Percentiles rank a stretch among this genome's conserved stretches.
Evolutionary conservation across 1,284 basidiomycete species (phyloP).

Genomic region (Tetrapyrgos nigripes): DNA sequence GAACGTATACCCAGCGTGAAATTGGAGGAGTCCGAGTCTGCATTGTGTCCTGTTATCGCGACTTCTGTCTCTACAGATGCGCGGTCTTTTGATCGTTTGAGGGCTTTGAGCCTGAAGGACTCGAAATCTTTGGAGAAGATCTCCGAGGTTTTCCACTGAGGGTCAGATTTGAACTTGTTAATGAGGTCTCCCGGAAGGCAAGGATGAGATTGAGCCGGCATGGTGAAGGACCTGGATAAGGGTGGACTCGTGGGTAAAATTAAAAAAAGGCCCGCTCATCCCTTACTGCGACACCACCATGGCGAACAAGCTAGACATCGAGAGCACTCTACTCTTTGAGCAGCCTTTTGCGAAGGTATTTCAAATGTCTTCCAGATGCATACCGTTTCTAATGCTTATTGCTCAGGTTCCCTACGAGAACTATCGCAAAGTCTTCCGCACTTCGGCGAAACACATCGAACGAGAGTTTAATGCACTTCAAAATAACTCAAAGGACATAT

Average conservation of each 20-base stretch:
- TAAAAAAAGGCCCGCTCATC: neutral
- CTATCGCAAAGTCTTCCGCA: conserved; percentile 83
- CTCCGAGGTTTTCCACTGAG: too few relatives aligned
- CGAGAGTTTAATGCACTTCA: conserved; percentile 74
- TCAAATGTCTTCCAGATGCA: conserved; percentile 8
- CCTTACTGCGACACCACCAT: too few relatives aligned
- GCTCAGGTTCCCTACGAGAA: conserved; percentile 85
- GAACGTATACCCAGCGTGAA: too few relatives aligned
- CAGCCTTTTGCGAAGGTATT: conserved; percentile 83
- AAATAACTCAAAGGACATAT: conserved; percentile 59
- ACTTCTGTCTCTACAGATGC: too few relatives aligned
- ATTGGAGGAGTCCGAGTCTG: too few relatives aligned
- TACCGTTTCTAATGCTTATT: conserved; percentile 11
- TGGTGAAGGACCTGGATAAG: neutral
- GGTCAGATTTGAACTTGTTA: too few relatives aligned
- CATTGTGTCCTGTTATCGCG: too few relatives aligned
- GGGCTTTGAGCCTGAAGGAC: too few relatives aligned
- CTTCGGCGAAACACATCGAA: conserved; percentile 81
- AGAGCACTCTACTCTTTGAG: conserved; percentile 87
- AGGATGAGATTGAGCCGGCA: too few relatives aligned
- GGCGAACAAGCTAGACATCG: conserved; percentile 64
- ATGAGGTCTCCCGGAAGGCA: too few relatives aligned
- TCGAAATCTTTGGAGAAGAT: too few relatives aligned
- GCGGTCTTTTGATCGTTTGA: too few relatives aligned
- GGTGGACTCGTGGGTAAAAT: neutral